Conservation (phyloP, 306 rosid genomes). For the Abrus pulchellus region DNA sequence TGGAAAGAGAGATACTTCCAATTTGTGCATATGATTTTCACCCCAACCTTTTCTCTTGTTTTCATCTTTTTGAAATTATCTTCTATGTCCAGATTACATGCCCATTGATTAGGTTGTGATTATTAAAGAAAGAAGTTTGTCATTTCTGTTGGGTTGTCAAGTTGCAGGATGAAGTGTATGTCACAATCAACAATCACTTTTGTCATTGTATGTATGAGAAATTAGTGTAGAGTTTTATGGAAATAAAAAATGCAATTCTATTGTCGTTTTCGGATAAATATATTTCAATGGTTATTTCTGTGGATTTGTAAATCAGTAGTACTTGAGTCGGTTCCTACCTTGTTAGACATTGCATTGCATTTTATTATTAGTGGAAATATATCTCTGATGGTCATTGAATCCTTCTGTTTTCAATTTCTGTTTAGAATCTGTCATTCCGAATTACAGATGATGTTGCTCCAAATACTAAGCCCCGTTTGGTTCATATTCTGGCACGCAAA, state of each 20-base stretch:
- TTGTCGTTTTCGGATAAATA: slow-evolving; percentile 9
- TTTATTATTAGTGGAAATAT: not conserved
- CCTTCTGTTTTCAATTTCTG: not conserved
- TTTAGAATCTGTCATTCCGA: not conserved
- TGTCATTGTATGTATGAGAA: slow-evolving; percentile 60
- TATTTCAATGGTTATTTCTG: slow-evolving; percentile 8
- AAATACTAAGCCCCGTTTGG: not conserved
- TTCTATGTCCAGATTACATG: slow-evolving; percentile 53
- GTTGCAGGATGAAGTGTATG: slow-evolving; percentile 56
- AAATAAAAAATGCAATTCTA: slow-evolving; percentile 55
- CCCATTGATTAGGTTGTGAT: slow-evolving; percentile 56
- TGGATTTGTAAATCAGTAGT: not conserved
- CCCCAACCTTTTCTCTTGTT: slow-evolving; percentile 31
- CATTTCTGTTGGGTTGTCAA: slow-evolving; percentile 52
- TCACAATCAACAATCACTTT: slow-evolving; percentile 54
- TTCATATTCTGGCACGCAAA: not conserved
- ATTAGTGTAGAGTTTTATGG: slow-evolving; percentile 54
- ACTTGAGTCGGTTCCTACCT: slow-evolving; percentile 8
- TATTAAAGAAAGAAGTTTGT: slow-evolving; percentile 51
- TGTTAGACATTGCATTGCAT: not conserved
- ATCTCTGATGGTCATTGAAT: slow-evolving; percentile 3
- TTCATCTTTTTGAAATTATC: slow-evolving; percentile 52
- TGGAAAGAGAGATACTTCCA: slow-evolving; percentile 49
- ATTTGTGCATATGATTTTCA: slow-evolving; percentile 72
- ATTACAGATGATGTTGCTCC: slow-evolving; percentile 7